A percentile compares a stretch with the other conserved stretches of the same genome.
These are phyloP conservation scores for Corymbia calophylla DNA, from an alignment of 441 rosid genomes.

Conservation along the genomic window DNA sequence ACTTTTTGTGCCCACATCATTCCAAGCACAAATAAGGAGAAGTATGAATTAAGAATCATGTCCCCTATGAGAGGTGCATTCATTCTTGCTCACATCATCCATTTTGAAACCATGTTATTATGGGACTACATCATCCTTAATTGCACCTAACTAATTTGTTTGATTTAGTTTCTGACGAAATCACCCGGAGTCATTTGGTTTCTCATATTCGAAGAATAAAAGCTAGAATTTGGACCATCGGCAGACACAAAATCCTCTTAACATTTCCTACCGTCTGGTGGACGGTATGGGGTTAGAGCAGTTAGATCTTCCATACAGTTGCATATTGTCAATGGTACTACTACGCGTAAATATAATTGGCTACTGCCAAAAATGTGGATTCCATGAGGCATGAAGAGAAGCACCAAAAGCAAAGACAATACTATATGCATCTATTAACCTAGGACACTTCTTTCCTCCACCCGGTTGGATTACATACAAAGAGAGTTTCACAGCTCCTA, in stretches of 20 bases:
- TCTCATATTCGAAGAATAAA: not conserved
- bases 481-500: not conserved
- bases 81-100: no score
- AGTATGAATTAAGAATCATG: no score
- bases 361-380: not conserved
- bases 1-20: no score
- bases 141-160: not conserved
- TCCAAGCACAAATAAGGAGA: no score
- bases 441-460: no score
- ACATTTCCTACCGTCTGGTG: not conserved
- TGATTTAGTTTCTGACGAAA: accelerated
- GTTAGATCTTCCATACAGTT: not conserved
- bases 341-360: not conserved
- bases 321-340: not conserved
- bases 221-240: not conserved
- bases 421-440: no score
- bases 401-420: not conserved
- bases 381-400: not conserved
- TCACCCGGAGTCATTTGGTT: accelerated
- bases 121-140: not conserved
- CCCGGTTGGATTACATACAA: not conserved
- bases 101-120: no score
- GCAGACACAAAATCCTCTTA: not conserved
- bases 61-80: no score
- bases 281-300: not conserved